These are phyloP conservation scores for Flammula alnicola DNA, from an alignment of 1,284 basidiomycete species.

Conservation along the genomic window DNA sequence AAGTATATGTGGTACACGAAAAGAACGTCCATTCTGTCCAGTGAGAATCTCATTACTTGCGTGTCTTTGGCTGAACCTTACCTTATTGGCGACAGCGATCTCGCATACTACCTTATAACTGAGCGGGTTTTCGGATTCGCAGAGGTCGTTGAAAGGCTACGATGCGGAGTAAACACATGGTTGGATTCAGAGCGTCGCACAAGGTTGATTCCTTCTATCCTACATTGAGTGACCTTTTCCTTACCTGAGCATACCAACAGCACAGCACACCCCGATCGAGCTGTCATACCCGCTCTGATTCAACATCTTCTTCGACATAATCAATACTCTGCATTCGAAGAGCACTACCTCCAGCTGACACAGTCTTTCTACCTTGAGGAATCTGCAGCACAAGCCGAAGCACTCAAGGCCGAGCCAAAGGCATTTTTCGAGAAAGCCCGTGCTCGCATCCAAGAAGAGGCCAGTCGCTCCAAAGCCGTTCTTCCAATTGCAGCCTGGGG, in stretches of 20 bases:
- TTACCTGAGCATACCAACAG: too few species aligned
- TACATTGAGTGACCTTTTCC: too few species aligned
- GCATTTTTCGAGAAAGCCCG: constrained; percentile 60
- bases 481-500: constrained; percentile 56
- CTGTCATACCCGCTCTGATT: constrained; percentile 50
- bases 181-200: constrained; percentile 55
- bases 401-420: constrained; percentile 48
- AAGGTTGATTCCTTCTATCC: too few species aligned
- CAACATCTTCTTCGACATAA: constrained; percentile 57
- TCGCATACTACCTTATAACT: constrained; percentile 58
- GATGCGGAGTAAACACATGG: constrained; percentile 60
- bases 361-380: constrained; percentile 57
- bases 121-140: constrained; percentile 55
- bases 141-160: constrained; percentile 49
- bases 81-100: constrained; percentile 40
- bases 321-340: constrained; percentile 61
- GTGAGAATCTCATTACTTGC: constrained; percentile 35
- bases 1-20: constrained; percentile 51
- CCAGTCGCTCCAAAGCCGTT: constrained; percentile 53
- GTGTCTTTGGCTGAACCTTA: background rate
- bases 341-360: constrained; percentile 53
- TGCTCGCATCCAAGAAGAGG: constrained; percentile 58
- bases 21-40: constrained; percentile 42
- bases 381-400: constrained; percentile 43
- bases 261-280: constrained; percentile 33